Base-by-base conservation (phyloP, 1,139 yeast species). In the Kurtzmaniella quercitrusa region DNA sequence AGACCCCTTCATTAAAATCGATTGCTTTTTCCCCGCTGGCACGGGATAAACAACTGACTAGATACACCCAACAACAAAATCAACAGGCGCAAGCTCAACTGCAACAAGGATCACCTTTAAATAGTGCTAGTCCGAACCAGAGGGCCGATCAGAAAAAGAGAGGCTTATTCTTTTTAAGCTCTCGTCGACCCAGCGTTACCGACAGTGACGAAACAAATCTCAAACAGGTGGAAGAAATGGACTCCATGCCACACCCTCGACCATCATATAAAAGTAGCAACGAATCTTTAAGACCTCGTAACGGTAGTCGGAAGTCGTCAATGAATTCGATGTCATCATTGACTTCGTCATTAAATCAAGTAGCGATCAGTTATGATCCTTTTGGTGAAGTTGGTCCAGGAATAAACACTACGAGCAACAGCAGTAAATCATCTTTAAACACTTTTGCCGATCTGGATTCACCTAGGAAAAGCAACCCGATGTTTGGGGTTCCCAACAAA, bases 11-110 rank as follows among this genome's bases (percentile, higher is more conserved):
- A 2, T 50, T 69, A 23, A 69, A 68, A 45, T 66, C 73, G 10
- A 59, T 69, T 27, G 67, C 73, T 2, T 68, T 69, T 6, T 68
- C 74, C 4, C 74, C 75, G 3, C 66, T 70, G 34, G 51, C 62
- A 2, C 50, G 70, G 41, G 47, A 44, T 31, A 45, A 42, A 17
- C 38, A 40, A 21, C 29, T 21, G 23, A 18, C 45, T 17, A 27
- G 33, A 17, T 19, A 38, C 25, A 14, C 19, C 25, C 36, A 36
- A 17, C 18, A 14, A 10, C 36, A n/a, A n/a, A n/a, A n/a, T n/a
- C n/a, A 27, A 27, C n/a, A 11, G 15, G 15, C 33, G 5, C 33
- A 31, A 31, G 16, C 18, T 8, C 16, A 14, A 14, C 18, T 16
- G 18, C 31, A 27, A 27, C 31, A 27, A 27, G n/a, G 31, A 5